phyloP scores from a whole-genome alignment of 2,329 filamentous ascomycete genomes.

The Ophiocordyceps polyrhachis-furcata region DNA sequence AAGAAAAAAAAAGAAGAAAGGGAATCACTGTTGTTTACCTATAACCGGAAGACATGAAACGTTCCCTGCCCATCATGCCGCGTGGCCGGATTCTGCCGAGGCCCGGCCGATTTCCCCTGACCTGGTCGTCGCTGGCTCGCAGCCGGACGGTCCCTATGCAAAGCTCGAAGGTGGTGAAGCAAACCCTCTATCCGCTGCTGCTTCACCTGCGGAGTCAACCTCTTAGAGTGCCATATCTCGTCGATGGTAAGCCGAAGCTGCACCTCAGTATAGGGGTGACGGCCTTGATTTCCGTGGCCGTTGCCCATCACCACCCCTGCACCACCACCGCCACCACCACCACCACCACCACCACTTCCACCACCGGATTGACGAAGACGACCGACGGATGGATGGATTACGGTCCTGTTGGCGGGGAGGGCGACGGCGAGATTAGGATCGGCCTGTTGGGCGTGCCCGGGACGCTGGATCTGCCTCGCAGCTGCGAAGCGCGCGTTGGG shows the following conservation, averaged over 20 bases:
- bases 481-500: background rate
- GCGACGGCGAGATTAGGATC: background rate
- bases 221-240: background rate
- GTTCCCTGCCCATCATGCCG: background rate
- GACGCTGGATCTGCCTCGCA: background rate
- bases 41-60: background rate
- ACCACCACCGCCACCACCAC: too few relatives aligned
- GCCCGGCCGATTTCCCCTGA: background rate
- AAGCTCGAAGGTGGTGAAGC: background rate
- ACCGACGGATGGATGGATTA: too few relatives aligned
- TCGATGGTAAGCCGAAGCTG: background rate
- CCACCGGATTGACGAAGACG: too few relatives aligned
- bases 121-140: slow-evolving; percentile 1
- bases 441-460: background rate
- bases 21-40: too few relatives aligned
- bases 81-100: background rate
- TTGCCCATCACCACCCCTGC: background rate
- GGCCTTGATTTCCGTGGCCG: background rate
- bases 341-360: too few relatives aligned
- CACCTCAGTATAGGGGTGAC: background rate
- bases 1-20: background rate
- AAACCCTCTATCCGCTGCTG: background rate
- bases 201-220: background rate
- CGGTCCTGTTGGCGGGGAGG: too few relatives aligned
- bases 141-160: background rate